Base-by-base conservation (phyloP, 1,284 basidiomycete genomes). In the Rhodotorula sp. region DNA sequence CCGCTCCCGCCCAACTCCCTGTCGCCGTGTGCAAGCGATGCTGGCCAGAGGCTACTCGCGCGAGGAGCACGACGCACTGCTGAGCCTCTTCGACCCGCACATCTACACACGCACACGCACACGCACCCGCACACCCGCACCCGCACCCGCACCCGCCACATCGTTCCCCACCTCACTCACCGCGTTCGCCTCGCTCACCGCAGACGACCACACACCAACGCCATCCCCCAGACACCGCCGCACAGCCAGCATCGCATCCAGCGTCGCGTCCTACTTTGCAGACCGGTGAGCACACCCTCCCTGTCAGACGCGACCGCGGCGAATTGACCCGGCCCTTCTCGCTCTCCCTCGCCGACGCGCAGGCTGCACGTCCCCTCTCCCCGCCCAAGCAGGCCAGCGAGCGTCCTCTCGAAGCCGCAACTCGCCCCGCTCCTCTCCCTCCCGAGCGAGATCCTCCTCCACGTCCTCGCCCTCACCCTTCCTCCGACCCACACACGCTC, bases 401-500 rank as follows among this genome's bases (percentile, higher is more conserved):
- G 62, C 18, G n/a, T 20, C 28, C 53, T 31, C 40, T 64, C 37
- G 5, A 37, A 8, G 37, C 31, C 58, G 13, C 58, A 48, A n/a
- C 54, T 62, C 37, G 34, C 47, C 13, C 50, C 57, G 16, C 54
- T 66, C 40, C 64, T 70, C 48, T 51, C 53, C n/a, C 58, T 70
- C 22, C 68, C 68, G 4, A 31, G 53, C 31, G 68, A 70, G 30
- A 60, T 70, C 34, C 61, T 70, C 37, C 64, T 66, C 31, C 44
- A 60, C 48, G 67, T 70, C 61, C 61, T 70, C 61, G 53, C 56
- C 22, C 59, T 70, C 28, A 37, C 57, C 20, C 53, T 70, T 4
- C 68, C 68, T 1, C 4, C 31, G 13, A 15, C 50, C 31, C 56
- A 66, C 37, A 48, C 34, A 8, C 61, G 61, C n/a, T n/a, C 20